Percentiles rank a stretch among this genome's conserved stretches.
phyloP scores from a whole-genome alignment of 2,329 filamentous ascomycete species.

The Fusarium brevicatenulatum region DNA sequence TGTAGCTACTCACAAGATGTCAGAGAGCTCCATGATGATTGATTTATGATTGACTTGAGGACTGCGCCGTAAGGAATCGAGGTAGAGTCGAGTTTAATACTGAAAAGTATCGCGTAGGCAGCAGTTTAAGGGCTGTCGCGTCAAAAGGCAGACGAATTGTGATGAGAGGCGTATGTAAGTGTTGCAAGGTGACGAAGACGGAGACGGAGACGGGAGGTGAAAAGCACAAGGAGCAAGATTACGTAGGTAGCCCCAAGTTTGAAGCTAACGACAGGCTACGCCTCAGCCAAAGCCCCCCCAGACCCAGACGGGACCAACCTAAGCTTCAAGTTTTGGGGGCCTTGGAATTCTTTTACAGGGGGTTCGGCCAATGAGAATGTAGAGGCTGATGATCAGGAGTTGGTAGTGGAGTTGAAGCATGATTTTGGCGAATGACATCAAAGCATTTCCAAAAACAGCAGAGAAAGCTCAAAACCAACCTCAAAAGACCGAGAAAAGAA shows the following conservation, averaged over 20 bases:
- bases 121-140: slow-evolving; percentile 30
- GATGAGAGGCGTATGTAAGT: slow-evolving; percentile 19
- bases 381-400: slow-evolving; percentile 1
- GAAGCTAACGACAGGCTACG: slow-evolving; percentile 7
- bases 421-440: slow-evolving; percentile 28
- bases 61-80: slow-evolving; percentile 23
- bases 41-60: slow-evolving; percentile 8
- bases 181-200: slow-evolving; percentile 27
- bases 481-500: slow-evolving; percentile 11
- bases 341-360: background rate
- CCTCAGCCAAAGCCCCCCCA: background rate
- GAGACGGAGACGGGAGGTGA: slow-evolving; percentile 28
- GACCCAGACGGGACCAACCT: slow-evolving; percentile 17
- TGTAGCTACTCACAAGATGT: slow-evolving; percentile 77
- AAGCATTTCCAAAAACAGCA: slow-evolving; percentile 26
- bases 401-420: background rate
- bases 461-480: slow-evolving; percentile 27
- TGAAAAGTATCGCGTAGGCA: slow-evolving; percentile 35
- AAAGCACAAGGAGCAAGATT: slow-evolving; percentile 38
- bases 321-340: slow-evolving; percentile 15
- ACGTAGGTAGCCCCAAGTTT: slow-evolving; percentile 28
- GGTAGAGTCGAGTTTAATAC: slow-evolving; percentile 8
- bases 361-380: slow-evolving; percentile 5
- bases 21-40: slow-evolving; percentile 84
- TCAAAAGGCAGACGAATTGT: slow-evolving; percentile 35